Evolutionary conservation across 192 early-diverging fungal genomes (phyloP), one percentile per base, ranked within the genome.

Genomic region (Borealophlyctis nickersoniae): DNA sequence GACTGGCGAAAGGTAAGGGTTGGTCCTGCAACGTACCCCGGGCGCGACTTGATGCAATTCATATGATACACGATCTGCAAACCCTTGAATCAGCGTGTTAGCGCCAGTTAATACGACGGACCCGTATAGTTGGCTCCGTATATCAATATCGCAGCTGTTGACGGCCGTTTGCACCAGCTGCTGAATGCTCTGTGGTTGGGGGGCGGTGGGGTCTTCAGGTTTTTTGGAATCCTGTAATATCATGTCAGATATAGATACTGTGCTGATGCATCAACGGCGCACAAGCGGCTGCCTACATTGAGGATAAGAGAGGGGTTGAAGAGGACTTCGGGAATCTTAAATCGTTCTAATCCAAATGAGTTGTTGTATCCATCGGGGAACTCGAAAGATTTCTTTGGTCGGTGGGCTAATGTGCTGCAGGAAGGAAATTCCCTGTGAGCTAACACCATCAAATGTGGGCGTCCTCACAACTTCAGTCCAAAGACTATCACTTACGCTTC

Each of bases 281-380:
- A n/a, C n/a, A n/a, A 7, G 39, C 9, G 39, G 7, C 39, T 19
- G 9, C 39, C 7, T 56, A 69, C 67, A 54, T 36, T 48, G 32
- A 69, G 54, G 49, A 69, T 63, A 39, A 70, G 70, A 52, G 70
- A 78, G 24, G 93, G 93, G 23, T 89, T 82, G 73, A 98, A 98
- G 30, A 99, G 70, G 7, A 86, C 81, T 72, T 99, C 97, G 0
- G 95, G 89, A 19, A 89, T 59, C 56, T 81, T 78, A 70, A 86
- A 99, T 32, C 95, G 83, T 63, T 91, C 84, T 9, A 83, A 57
- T 33, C 91, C 91, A 69, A 92, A 89, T 4, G 81, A 77, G 59
- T 86, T 73, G 65, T 94, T 98, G 75, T 88, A 98, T 27, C 97
- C 97, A 62, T 94, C 88, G 24, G 97, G 89, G 60, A 99, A 94